Evolutionary conservation across 139 green algal species (phyloP), one percentile per base, ranked within the genome.

Genomic region (Auxenochlorella pyrenoidosa): DNA sequence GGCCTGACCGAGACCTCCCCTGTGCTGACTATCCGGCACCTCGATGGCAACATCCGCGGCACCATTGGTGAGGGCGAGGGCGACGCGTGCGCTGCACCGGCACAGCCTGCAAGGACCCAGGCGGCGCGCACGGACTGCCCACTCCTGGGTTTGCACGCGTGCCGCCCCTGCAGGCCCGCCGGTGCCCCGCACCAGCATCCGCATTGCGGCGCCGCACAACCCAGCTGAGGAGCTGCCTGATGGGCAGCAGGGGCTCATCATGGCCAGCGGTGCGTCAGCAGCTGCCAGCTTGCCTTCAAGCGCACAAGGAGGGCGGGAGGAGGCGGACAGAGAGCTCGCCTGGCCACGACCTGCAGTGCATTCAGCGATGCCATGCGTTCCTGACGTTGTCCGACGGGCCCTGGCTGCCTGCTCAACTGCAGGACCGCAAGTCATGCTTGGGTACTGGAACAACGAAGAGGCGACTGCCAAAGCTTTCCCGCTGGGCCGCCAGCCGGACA

Each of bases 1-100:
- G 77, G 77, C 5, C 77, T 83, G 24, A 83, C 77, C 47, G 77
- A 83, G 54, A 83, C 77, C 30, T 70, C 47, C 47, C 77, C 77
- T 0, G 77, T 83, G 77, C 51, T 83, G 5, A 83, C 30, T 5
- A 58, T 70, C 4, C 77, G 77, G 19, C 54, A 47, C n/a, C 51
- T 51, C 30, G 77, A 66, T n/a, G 24, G 21, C 77, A 83, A 83
- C 51, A 26, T 83, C 28, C 77, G 77, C 19, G 77, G 77, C 34
- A 83, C 77, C 26, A 83, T 83, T 4, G 77, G 77, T 83, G 30
- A 38, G 75, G 36, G 26, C 15, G 38, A 47, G n/a, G 36, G 10
- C n/a, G n/a, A n/a, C n/a, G n/a, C n/a, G n/a, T n/a, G n/a, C 12
- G 47, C 47, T 58, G 47, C 47, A 58, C 47, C n/a, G n/a, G n/a